Percentiles rank a stretch among this genome's conserved stretches.
These are phyloP conservation scores for Tetracladium marchalianum DNA, from an alignment of 495 filamentous ascomycete genomes.

Conservation along the genomic window DNA sequence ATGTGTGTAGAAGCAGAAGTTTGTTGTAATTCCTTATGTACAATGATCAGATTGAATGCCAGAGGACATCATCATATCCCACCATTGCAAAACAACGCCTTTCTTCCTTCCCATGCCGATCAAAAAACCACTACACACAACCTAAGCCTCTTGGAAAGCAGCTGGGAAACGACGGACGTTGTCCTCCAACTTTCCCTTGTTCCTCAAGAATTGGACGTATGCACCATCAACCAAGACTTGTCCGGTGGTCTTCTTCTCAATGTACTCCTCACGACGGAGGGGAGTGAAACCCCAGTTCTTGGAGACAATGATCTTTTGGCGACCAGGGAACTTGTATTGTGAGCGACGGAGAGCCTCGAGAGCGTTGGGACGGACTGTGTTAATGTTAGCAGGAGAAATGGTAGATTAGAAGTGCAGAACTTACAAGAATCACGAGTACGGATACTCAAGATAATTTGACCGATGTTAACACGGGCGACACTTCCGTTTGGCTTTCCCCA, in stretches of 20 bases:
- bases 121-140: constrained; percentile 22
- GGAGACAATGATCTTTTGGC: constrained; percentile 99
- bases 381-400: constrained; percentile 20
- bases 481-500: constrained; percentile 98
- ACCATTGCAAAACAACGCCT: constrained; percentile 20
- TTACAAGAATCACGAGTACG: constrained; percentile 83
- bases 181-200: constrained; percentile 71
- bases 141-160: constrained; percentile 55
- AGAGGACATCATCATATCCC: constrained; percentile 16
- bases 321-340: constrained; percentile 99
- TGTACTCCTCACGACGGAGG: constrained; percentile 92
- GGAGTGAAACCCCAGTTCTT: constrained; percentile 99
- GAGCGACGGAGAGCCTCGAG: constrained; percentile 97
- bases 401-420: constrained; percentile 16
- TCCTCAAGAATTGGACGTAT: constrained; percentile 95
- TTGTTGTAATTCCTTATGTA: constrained; percentile 20
- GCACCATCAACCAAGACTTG: constrained; percentile 91
- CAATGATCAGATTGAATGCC: constrained; percentile 17
- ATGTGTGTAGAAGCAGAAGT: constrained; percentile 9
- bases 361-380: constrained; percentile 69
- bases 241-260: constrained; percentile 81
- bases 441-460: constrained; percentile 94
- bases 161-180: constrained; percentile 92
- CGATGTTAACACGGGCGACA: constrained; percentile 98
- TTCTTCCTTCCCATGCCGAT: constrained; percentile 23